Evolutionary conservation across 2,329 filamentous ascomycete genomes (phyloP), one percentile per base, ranked within the genome.

Genomic region (Gnomoniopsis smithogilvyi): DNA sequence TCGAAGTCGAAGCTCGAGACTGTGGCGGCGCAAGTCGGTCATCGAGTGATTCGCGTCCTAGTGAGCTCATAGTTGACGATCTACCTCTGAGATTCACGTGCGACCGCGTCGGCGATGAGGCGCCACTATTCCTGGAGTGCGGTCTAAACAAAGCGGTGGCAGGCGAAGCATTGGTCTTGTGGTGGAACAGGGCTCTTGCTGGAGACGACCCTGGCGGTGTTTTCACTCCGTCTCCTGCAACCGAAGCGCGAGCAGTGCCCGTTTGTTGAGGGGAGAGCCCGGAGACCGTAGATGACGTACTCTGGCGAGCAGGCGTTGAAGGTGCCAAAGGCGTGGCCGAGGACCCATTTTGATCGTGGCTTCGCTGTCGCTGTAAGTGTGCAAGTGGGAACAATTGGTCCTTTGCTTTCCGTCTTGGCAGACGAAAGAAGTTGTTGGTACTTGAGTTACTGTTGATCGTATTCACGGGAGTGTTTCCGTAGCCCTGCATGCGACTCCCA

Each of bases 51-150:
- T 84, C 82, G 63, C 89, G 86, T 19, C 88, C 86, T 47, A 94
- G 74, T 1, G 94, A 98, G 67, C 90, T 93, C 77, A 96, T 83
- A 0, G 95, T 98, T 6, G 93, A 96, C 19, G 95, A 96, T 64
- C 95, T 85, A 54, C 88, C 90, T 65, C 93, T 82, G 53, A 87
- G 75, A 22, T 82, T 81, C 24, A 85, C 75, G 53, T 80, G 80
- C 55, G 78, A 76, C 58, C 87, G 84, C 2, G 83, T 85, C 15
- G 86, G 85, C 6, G 84, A 88, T 0, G 94, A 96, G 55, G 85
- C 86, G 21, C 85, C 86, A 2, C 80, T 83, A 57, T 81, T 78
- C 45, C 76, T 72, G 19, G 78, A 80, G 34, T 67, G 72, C 2
- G 78, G 77, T 22, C 77, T 73, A 55, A 84, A 80, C n/a, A 84